Evolutionary conservation across 1,139 yeast genomes (phyloP).

Genomic region (Yamadazyma atmosphaerica): DNA sequence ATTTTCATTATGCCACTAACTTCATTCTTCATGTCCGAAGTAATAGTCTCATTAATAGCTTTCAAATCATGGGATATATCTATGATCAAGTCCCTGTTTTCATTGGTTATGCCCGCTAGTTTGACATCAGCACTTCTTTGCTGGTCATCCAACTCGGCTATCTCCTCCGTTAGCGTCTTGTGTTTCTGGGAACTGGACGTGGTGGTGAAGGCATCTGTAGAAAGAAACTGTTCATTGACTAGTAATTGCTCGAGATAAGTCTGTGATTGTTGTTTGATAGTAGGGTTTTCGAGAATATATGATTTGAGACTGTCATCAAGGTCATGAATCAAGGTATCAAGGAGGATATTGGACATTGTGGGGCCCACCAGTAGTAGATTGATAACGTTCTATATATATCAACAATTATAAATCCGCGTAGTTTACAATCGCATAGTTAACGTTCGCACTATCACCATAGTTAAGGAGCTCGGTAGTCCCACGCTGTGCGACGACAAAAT

Average conservation of each 20-base stretch:
- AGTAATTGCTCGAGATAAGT: constrained; percentile 12
- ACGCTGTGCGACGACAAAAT: no score
- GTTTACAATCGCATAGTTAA: not conserved
- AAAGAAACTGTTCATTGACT: constrained; percentile 41
- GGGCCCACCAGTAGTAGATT: no score
- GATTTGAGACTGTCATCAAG: constrained; percentile 15
- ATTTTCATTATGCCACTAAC: constrained; percentile 21
- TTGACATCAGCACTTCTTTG: constrained; percentile 31
- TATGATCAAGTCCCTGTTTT: constrained; percentile 41
- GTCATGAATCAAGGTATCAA: constrained; percentile 20
- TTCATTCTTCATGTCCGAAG: constrained; percentile 22
- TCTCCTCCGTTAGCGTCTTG: constrained; percentile 43
- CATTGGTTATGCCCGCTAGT: constrained; percentile 35
- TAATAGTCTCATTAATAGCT: constrained; percentile 23
- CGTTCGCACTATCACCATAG: not conserved
- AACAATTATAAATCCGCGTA: no score
- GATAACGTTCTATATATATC: no score
- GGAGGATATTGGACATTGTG: constrained; percentile 19
- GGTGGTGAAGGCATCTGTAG: constrained; percentile 42
- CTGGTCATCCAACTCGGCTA: constrained; percentile 44
- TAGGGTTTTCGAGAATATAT: not conserved
- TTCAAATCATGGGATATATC: constrained; percentile 36
- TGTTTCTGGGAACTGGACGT: constrained; percentile 13
- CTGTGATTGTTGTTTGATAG: not conserved
- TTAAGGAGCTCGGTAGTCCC: not conserved